A percentile compares a stretch with the other conserved stretches of the same genome.
Evolutionary conservation across 2,329 filamentous ascomycete species (phyloP).

Genomic region (Pseudocercospora macadamiae): DNA sequence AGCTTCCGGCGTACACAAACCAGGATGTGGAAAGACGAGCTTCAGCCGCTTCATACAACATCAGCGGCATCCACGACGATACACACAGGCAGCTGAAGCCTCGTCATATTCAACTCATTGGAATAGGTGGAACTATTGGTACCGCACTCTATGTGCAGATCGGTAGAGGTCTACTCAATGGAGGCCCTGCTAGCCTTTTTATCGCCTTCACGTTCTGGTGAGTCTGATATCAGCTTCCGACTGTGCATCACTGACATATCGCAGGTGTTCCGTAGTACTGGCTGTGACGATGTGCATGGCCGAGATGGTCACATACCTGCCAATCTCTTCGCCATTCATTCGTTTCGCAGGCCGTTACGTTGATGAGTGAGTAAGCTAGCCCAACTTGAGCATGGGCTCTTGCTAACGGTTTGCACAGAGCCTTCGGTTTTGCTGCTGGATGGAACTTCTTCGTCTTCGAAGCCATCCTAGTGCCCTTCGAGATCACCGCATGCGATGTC

Average conservation of each 20-base stretch:
- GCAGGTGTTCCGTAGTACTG: constrained; percentile 24
- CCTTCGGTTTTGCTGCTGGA: constrained; percentile 9
- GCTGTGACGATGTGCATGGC: constrained; percentile 53
- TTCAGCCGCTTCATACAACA: constrained; percentile 27
- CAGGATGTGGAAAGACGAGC: constrained; percentile 28
- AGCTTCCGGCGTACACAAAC: constrained; percentile 19
- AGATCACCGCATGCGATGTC: constrained; percentile 58
- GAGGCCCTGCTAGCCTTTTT: constrained; percentile 50
- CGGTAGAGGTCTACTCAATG: constrained; percentile 49
- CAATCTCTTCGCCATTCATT: constrained; percentile 77
- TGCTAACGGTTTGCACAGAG: too few relatives aligned
- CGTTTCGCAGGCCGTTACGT: constrained; percentile 75
- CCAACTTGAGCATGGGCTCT: too few relatives aligned
- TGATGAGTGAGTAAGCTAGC: constrained; percentile 70
- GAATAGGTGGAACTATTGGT: constrained; percentile 47
- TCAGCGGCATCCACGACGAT: constrained; percentile 30
- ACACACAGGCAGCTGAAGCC: constrained; percentile 50
- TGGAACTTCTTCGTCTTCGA: constrained; percentile 37
- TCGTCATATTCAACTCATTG: constrained; percentile 52
- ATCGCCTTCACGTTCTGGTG: constrained; percentile 49
- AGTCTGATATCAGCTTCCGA: not conserved
- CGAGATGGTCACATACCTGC: constrained; percentile 77
- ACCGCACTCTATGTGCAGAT: constrained; percentile 53
- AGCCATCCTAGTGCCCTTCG: constrained; percentile 33
- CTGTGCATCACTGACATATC: not conserved